These are phyloP conservation scores for Kodamaea kaohsiungensis DNA, from an alignment of 805 yeast genomes.

Conservation along the genomic window DNA sequence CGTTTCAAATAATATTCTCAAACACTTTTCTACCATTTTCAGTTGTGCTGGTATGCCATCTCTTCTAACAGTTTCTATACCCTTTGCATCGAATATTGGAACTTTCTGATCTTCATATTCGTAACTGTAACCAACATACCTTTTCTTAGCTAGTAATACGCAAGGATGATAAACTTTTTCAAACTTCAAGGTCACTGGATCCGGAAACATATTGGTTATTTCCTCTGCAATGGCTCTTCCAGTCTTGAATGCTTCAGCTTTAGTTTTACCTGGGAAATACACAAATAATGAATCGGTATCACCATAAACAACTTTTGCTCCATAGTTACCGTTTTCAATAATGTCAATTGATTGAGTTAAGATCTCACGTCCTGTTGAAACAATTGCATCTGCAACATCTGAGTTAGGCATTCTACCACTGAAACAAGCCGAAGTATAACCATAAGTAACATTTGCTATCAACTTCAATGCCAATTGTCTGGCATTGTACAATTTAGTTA, in stretches of 20 bases:
- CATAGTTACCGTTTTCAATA: conserved; percentile 71
- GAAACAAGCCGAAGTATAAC: conserved; percentile 91
- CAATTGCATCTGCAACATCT: conserved; percentile 93
- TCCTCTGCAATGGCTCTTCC: conserved; percentile 70
- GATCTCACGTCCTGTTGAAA: conserved; percentile 86
- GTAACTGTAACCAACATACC: conserved; percentile 87
- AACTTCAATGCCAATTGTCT: conserved; percentile 85
- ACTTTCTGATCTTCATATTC: conserved; percentile 53
- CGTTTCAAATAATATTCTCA: conserved; percentile 71
- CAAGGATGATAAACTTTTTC: conserved; percentile 93
- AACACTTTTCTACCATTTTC: conserved; percentile 69
- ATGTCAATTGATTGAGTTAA: conserved; percentile 65
- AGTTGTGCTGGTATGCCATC: conserved; percentile 95
- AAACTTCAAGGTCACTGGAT: conserved; percentile 80
- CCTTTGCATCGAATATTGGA: conserved; percentile 91
- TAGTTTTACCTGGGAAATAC: conserved; percentile 79
- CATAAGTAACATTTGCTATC: conserved; percentile 94
- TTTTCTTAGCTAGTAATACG: conserved; percentile 76
- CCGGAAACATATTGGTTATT: conserved; percentile 69
- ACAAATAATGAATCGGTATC: conserved; percentile 95
- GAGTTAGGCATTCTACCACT: conserved; percentile 98
- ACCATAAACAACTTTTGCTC: conserved; percentile 93
- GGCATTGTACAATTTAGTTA: conserved; percentile 62
- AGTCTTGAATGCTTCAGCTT: conserved; percentile 70
- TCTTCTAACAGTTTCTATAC: conserved; percentile 90